These are phyloP conservation scores for Nemania abortiva DNA, from an alignment of 2,329 filamentous ascomycete species.

Conservation along the genomic window DNA sequence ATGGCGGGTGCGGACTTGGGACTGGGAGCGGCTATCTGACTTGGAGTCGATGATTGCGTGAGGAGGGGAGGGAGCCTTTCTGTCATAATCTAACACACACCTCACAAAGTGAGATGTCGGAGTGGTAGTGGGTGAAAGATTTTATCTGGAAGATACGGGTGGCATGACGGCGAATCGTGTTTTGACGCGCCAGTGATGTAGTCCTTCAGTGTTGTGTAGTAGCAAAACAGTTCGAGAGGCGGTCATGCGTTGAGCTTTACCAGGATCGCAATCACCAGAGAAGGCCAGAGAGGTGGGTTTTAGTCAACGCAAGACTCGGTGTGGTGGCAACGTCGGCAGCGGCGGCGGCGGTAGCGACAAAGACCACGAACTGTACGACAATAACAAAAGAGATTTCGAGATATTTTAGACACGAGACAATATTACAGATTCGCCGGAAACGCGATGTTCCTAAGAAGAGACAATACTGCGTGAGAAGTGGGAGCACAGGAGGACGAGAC, in stretches of 20 bases:
- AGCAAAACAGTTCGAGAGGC: constrained; percentile 28
- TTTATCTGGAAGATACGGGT: constrained; percentile 66
- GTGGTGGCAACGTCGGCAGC: constrained; percentile 25
- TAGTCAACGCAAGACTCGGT: constrained; percentile 32
- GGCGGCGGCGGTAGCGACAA: constrained; percentile 38
- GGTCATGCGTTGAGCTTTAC: constrained; percentile 33
- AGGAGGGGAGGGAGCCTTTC: constrained; percentile 67
- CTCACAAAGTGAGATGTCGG: constrained; percentile 56
- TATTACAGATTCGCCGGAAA: constrained; percentile 33
- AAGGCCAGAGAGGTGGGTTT: constrained; percentile 20
- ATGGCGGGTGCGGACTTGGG: constrained; percentile 54
- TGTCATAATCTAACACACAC: constrained; percentile 70
- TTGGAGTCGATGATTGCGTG: constrained; percentile 68
- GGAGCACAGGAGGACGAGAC: constrained; percentile 31
- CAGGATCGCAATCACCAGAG: constrained; percentile 29
- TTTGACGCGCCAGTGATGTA: constrained; percentile 53
- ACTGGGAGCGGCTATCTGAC: constrained; percentile 60
- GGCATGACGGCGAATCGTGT: constrained; percentile 69
- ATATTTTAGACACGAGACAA: constrained; percentile 39
- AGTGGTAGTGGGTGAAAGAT: constrained; percentile 41
- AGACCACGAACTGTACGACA: constrained; percentile 39
- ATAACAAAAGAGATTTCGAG: constrained; percentile 47
- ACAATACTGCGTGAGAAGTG: constrained; percentile 36
- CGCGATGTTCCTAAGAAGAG: constrained; percentile 31
- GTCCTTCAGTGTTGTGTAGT: constrained; percentile 31